Evolutionary conservation across 140 eudicot genomes (phyloP).

Genomic region (Stevia rebaudiana): DNA sequence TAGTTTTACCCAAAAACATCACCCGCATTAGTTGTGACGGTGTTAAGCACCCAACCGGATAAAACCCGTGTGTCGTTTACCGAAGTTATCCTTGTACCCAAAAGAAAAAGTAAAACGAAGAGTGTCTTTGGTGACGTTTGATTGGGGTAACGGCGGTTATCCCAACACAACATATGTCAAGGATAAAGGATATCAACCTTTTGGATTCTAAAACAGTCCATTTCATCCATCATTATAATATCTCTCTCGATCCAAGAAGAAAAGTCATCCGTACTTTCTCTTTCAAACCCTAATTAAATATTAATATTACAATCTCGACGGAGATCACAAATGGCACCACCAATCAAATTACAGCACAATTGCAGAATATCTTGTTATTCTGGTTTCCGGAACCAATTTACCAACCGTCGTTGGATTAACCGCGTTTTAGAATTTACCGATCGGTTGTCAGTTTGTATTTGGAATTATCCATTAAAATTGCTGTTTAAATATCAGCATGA

Average conservation of each 20-base stretch:
- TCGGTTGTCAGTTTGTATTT: conserved; percentile 18
- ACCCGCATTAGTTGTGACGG: too few relatives aligned
- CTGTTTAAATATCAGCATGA: conserved; percentile 16
- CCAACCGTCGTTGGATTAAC: conserved; percentile 17
- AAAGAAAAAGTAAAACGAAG: too few relatives aligned
- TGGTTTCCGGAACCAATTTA: conserved; percentile 1
- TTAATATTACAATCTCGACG: conserved; percentile 12
- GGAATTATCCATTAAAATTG: conserved; percentile 9
- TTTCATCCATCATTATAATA: neutral
- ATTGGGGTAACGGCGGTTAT: neutral
- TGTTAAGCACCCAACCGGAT: too few relatives aligned
- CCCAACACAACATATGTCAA: neutral
- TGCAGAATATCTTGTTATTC: conserved; percentile 19
- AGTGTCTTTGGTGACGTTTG: too few relatives aligned
- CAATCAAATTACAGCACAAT: conserved; percentile 5
- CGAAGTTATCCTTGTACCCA: too few relatives aligned
- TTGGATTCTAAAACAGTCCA: neutral
- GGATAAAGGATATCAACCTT: neutral
- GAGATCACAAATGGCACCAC: conserved; percentile 34
- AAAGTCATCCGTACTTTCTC: neutral
- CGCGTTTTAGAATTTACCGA: conserved; percentile 25
- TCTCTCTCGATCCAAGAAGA: neutral
- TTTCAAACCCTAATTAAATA: conserved; percentile 20
- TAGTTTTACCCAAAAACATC: too few relatives aligned
- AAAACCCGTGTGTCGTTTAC: too few relatives aligned